Evolutionary conservation across 2,329 filamentous ascomycete species (phyloP).

Genomic region (Trichophyton schoenleinii): DNA sequence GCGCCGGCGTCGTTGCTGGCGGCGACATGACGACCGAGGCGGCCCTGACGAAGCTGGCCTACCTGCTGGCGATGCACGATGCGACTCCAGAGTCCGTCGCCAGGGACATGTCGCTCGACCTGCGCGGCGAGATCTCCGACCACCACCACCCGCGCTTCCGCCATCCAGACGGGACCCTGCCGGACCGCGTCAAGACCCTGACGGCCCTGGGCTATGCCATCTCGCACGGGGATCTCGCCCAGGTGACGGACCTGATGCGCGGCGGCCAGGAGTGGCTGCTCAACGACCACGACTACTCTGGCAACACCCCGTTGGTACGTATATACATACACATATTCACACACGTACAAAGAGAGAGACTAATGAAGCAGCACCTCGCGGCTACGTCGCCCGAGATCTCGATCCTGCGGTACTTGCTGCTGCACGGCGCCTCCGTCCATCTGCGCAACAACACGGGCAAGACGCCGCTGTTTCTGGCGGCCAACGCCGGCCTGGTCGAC

Average conservation of each 20-base stretch:
- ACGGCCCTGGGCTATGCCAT: slow-evolving; percentile 71
- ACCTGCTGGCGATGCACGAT: slow-evolving; percentile 59
- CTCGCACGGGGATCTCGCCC: slow-evolving; percentile 53
- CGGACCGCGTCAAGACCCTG: slow-evolving; percentile 51
- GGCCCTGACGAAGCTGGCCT: slow-evolving; percentile 80
- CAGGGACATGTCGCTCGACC: slow-evolving; percentile 56
- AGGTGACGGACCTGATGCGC: slow-evolving; percentile 55
- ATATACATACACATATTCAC: no score
- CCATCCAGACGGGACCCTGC: slow-evolving; percentile 52
- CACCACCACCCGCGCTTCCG: slow-evolving; percentile 59
- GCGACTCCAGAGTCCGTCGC: slow-evolving; percentile 55
- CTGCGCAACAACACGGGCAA: slow-evolving; percentile 45
- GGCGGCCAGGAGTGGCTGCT: slow-evolving; percentile 55
- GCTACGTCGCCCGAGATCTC: slow-evolving; percentile 43
- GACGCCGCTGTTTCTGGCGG: slow-evolving; percentile 48
- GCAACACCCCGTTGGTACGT: slow-evolving; percentile 51
- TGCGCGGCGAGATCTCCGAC: slow-evolving; percentile 79
- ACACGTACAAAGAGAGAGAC: no score
- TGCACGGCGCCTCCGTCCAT: slow-evolving; percentile 47
- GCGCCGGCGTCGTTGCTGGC: slow-evolving; percentile 77
- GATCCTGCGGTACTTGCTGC: slow-evolving; percentile 44
- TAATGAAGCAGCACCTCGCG: slow-evolving; percentile 39
- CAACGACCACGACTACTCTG: slow-evolving; percentile 66
- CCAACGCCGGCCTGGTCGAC: slow-evolving; percentile 42
- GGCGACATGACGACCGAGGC: slow-evolving; percentile 83